Evolutionary conservation across 2,329 filamentous ascomycete genomes (phyloP).

Genomic region (Penicillium sumatraense): DNA sequence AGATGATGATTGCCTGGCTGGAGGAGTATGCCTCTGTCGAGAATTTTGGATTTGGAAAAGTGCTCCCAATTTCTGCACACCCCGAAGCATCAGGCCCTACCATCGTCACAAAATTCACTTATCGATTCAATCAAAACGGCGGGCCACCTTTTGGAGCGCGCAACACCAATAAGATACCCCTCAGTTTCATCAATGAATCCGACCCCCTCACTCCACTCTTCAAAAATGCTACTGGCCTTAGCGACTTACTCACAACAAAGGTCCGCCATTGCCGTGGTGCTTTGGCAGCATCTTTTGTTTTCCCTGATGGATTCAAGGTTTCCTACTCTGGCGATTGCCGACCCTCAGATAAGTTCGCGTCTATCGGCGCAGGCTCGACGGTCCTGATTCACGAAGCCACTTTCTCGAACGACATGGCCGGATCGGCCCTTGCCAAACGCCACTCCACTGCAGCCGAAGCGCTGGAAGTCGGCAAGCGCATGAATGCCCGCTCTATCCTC

Average conservation of each 20-base stretch:
- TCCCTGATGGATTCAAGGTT: slow-evolving; percentile 79
- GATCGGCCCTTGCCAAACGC: slow-evolving; percentile 83
- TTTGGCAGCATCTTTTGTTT: slow-evolving; percentile 76
- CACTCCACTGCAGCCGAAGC: slow-evolving; percentile 90
- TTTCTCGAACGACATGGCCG: slow-evolving; percentile 81
- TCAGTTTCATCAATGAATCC: slow-evolving; percentile 32
- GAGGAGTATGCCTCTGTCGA: slow-evolving; percentile 79
- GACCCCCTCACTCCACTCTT: slow-evolving; percentile 45
- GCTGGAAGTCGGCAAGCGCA: slow-evolving; percentile 72
- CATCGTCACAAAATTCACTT: slow-evolving; percentile 33
- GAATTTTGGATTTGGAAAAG: slow-evolving; percentile 68
- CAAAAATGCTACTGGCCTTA: slow-evolving; percentile 63
- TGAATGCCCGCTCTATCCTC: slow-evolving; percentile 79
- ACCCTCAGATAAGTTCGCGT: slow-evolving; percentile 71
- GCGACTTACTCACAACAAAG: slow-evolving; percentile 65
- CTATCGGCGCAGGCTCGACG: slow-evolving; percentile 74
- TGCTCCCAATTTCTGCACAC: slow-evolving; percentile 56
- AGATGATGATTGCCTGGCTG: slow-evolving; percentile 75
- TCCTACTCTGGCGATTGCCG: slow-evolving; percentile 95
- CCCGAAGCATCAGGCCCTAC: slow-evolving; percentile 21
- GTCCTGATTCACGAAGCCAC: slow-evolving; percentile 95
- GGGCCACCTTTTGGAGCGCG: slow-evolving; percentile 29
- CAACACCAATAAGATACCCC: slow-evolving; percentile 22
- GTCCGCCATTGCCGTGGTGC: slow-evolving; percentile 83
- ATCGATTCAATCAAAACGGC: slow-evolving; percentile 34